Evolutionary conservation across 768 basidiomycete species (phyloP).

Genomic region (Crassisporium funariophilum): DNA sequence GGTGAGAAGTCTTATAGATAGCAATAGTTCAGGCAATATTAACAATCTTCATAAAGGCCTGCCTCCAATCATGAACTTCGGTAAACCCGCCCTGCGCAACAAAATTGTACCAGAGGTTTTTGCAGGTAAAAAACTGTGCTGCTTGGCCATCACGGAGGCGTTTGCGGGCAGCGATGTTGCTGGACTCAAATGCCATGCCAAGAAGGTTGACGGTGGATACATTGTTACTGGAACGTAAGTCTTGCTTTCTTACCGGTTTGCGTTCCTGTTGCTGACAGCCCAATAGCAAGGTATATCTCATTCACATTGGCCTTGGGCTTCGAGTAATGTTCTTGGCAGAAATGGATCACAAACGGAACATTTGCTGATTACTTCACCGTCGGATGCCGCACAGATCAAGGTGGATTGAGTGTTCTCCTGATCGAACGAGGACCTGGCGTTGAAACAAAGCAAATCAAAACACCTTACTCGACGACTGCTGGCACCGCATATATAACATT

Average conservation of each 20-base stretch:
- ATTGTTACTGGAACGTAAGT: background rate
- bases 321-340: background rate
- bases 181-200: constrained; percentile 77
- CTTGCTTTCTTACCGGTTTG: constrained; percentile 36
- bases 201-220: constrained; percentile 79
- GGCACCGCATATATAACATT: constrained; percentile 87
- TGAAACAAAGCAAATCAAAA: constrained; percentile 81
- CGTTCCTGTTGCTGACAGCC: too few species aligned
- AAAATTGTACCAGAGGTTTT: constrained; percentile 69
- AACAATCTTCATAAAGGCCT: too few species aligned
- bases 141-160: constrained; percentile 86
- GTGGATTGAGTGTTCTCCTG: constrained; percentile 77
- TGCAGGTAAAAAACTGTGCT: constrained; percentile 79
- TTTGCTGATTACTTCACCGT: constrained; percentile 68
- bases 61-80: constrained; percentile 91
- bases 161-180: constrained; percentile 85
- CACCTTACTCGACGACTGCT: constrained; percentile 74
- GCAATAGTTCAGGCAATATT: too few species aligned
- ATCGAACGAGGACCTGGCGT: constrained; percentile 64
- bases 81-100: constrained; percentile 58
- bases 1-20: constrained; percentile 6
- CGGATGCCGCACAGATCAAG: constrained; percentile 71
- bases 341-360: background rate
- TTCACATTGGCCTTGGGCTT: background rate
- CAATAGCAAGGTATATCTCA: constrained; percentile 70